Conservation (phyloP, 805 yeast genomes). For the Gaillardinia entomophila region DNA sequence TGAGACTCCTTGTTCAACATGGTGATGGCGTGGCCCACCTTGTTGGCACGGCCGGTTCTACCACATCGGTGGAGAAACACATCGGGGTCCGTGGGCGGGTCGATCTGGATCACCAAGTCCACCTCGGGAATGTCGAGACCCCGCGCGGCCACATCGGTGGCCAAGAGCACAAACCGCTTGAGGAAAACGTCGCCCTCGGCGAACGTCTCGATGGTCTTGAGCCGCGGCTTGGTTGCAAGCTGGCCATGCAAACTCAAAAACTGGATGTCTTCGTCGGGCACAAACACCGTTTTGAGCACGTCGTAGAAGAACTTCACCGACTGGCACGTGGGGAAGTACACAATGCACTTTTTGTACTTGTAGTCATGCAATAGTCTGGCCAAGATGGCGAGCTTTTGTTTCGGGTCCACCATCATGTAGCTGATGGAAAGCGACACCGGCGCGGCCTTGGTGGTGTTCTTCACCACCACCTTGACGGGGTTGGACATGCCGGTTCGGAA, state of each 20-base stretch:
- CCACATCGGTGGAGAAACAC: slow-evolving; percentile 92
- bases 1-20: slow-evolving; percentile 64
- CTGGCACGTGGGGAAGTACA: slow-evolving; percentile 87
- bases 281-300: slow-evolving; percentile 38
- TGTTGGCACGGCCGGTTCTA: slow-evolving; percentile 90
- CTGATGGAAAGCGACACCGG: slow-evolving; percentile 64
- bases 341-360: slow-evolving; percentile 74
- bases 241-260: slow-evolving; percentile 88
- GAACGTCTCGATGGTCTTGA: slow-evolving; percentile 64
- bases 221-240: slow-evolving; percentile 70
- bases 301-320: slow-evolving; percentile 74
- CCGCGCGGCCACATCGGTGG: slow-evolving; percentile 98
- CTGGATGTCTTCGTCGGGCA: slow-evolving; percentile 26
- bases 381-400: slow-evolving; percentile 54
- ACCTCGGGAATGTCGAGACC: slow-evolving; percentile 95
- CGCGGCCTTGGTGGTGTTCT: slow-evolving; percentile 32
- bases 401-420: slow-evolving; percentile 56
- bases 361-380: slow-evolving; percentile 47
- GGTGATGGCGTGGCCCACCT: slow-evolving; percentile 71
- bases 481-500: slow-evolving; percentile 88
- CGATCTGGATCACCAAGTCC: slow-evolving; percentile 87
- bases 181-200: slow-evolving; percentile 34
- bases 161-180: slow-evolving; percentile 60
- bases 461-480: slow-evolving; percentile 84
- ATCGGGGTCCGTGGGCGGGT: slow-evolving; percentile 92